Conservation (phyloP, 352 stramenopile species). For the Pilasporangium apinafurcum region DNA sequence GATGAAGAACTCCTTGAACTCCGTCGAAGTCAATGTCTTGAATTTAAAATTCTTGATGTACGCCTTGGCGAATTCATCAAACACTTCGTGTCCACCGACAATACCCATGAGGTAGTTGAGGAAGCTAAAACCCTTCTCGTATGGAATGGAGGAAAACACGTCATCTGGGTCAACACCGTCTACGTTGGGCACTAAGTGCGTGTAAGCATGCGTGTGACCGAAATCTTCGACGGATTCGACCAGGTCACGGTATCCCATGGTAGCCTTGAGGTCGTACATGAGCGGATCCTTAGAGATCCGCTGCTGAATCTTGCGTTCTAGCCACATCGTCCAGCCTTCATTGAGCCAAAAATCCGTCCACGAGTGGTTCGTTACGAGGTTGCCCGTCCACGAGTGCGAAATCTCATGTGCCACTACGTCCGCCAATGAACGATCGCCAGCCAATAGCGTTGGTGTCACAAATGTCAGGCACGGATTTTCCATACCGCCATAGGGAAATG, state of each 20-base stretch:
- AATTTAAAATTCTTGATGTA: slow-evolving; percentile 82
- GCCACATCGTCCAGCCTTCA: slow-evolving; percentile 96
- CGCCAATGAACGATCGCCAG: slow-evolving; percentile 90
- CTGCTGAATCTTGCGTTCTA: slow-evolving; percentile 94
- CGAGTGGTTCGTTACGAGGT: slow-evolving; percentile 94
- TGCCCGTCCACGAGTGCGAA: slow-evolving; percentile 93
- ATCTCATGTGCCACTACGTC: slow-evolving; percentile 97
- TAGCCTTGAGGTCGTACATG: slow-evolving; percentile 49
- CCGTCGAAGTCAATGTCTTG: slow-evolving; percentile 53
- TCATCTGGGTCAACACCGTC: slow-evolving; percentile 95
- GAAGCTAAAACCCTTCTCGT: slow-evolving; percentile 93
- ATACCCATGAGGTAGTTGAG: slow-evolving; percentile 72
- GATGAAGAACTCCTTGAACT: slow-evolving; percentile 51
- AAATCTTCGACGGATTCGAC: slow-evolving; percentile 39
- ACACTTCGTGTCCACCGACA: slow-evolving; percentile 34
- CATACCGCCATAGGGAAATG: slow-evolving; percentile 85
- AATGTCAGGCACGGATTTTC: slow-evolving; percentile 90
- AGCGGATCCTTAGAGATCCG: slow-evolving; percentile 27
- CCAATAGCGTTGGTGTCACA: slow-evolving; percentile 93
- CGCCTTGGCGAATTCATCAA: slow-evolving; percentile 78
- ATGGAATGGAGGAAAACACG: slow-evolving; percentile 92
- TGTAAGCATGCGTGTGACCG: slow-evolving; percentile 77
- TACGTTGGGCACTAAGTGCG: slow-evolving; percentile 78
- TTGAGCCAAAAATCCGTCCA: slow-evolving; percentile 97
- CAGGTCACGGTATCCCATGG: slow-evolving; percentile 36